Evolutionary conservation across 73 alveolate genomes (phyloP), one percentile per base, ranked within the genome.

Genomic region (Symbiodinium natans): DNA sequence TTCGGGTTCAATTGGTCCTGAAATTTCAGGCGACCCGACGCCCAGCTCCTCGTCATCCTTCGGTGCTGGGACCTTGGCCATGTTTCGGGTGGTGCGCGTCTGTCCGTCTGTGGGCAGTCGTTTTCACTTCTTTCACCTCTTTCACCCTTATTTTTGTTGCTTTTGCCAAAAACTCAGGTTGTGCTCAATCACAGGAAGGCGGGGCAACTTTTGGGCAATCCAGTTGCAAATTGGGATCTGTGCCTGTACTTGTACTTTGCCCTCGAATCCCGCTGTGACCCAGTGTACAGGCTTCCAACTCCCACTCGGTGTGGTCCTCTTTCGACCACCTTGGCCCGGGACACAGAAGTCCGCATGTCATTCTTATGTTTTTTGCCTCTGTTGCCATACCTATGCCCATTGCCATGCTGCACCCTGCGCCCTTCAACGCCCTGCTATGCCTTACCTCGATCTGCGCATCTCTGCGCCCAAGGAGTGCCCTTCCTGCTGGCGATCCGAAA

Each of bases 21-120:
- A 11, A 29, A 36, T 17, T 27, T 13, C 40, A 85, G 93, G 68
- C n/a, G 84, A 87, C 31, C 94, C 68, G 25, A 36, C 94, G 13
- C 68, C 94, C 41, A 87, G 85, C 29, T 87, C 94, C 38, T 56
- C 87, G 36, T 80, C 94, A 19, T 87, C 94, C 27, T 87, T 87
- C 29, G 94, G 94, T 25, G 94, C 42, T 25, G 11, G 63, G 27
- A 5, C 41, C 41, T 82, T 40, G 21, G 68, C 29, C 9, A 1
- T 46, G 25, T 46, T 2, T 7, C 68, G 6, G 29, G 0, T 7
- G 25, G 68, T 10, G 1, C 68, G 13, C 21, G n/a, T n/a, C n/a
- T n/a, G n/a, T n/a, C n/a, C n/a, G n/a, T n/a, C 68, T 27, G 21
- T 27, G 17, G 68, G 29, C 29, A 52, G 68, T 27, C 68, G 23